Base-by-base conservation (phyloP, 305 asterid species). In the Fraxinus sp. region DNA sequence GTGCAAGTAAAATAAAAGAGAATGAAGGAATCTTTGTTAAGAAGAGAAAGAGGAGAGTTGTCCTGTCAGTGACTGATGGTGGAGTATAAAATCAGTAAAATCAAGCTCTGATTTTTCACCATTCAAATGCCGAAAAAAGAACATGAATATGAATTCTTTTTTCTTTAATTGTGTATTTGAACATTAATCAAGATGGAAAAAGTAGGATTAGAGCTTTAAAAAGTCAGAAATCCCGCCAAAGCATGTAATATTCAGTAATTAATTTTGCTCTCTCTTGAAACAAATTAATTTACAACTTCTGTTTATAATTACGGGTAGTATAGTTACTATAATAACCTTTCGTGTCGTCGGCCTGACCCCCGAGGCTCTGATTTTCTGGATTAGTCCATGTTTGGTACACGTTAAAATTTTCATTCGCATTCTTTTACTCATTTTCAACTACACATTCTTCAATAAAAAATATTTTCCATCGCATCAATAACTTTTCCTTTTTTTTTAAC, bases 181-280 rank as follows among this genome's bases (percentile, higher is more conserved):
- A 64, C 72, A 24, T 77, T 74, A 83, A 83, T 49, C 76, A 64
- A 79, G 77, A 78, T 62, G 81, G 55, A 77, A 85, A 76, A 20
- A 41, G n/a, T 8, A 76, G 77, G 82, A 32, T 3, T 4, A 37
- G 37, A 52, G 22, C n/a, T 33, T 59, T 85, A 90, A 89, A 87
- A 89, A 89, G 83, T 85, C 90, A 89, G 92, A 90, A 84, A 84
- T 89, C 88, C 93, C 90, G 95, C 91, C 92, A 89, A 92, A 85
- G 86, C 74, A 85, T 73, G 88, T 82, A 74, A 82, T 85, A 79
- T 16, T 79, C 86, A 77, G 80, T 83, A 82, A 80, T 82, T 88
- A 82, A 81, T 55, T 77, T 18, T 68, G 10, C 30, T 72, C 20
- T 8, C 3, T 37, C 16, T 82, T 82, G 82, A 43, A 43, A 43